phyloP scores from a whole-genome alignment of 441 rosid genomes.

The Biscutella laevigata region DNA sequence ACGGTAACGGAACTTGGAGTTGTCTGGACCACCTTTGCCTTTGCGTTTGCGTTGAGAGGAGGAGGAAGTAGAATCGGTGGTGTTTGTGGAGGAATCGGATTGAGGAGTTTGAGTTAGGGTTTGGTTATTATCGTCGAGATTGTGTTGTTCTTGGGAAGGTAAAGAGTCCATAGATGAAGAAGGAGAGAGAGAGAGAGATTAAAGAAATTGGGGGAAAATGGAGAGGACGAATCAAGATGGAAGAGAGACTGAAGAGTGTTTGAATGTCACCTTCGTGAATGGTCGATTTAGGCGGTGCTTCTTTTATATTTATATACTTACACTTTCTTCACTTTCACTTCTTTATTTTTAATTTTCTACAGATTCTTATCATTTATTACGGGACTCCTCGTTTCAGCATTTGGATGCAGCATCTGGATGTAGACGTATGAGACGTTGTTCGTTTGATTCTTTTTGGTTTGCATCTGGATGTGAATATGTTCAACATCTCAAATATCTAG shows the following conservation, averaged over 20 bases:
- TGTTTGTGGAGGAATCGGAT: neutral
- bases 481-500: too few species aligned
- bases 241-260: slow-evolving; percentile 24
- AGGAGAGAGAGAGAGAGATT: slow-evolving; percentile 25
- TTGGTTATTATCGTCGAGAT: slow-evolving; percentile 11
- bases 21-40: slow-evolving; percentile 92
- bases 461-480: too few species aligned
- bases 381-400: neutral
- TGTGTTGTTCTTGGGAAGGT: slow-evolving; percentile 31
- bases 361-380: neutral
- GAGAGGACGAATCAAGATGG: slow-evolving; percentile 32
- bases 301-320: slow-evolving; percentile 9
- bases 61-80: slow-evolving; percentile 11
- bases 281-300: slow-evolving; percentile 71
- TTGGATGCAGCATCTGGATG: too few species aligned
- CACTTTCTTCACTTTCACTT: slow-evolving; percentile 13
- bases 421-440: too few species aligned
- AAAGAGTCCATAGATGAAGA: slow-evolving; percentile 32
- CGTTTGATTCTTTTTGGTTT: too few species aligned
- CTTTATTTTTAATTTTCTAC: neutral
- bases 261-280: slow-evolving; percentile 45
- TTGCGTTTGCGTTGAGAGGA: slow-evolving; percentile 34
- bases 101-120: slow-evolving; percentile 20
- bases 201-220: slow-evolving; percentile 15
- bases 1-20: slow-evolving; percentile 69